Base-by-base conservation (phyloP, 192 early-diverging fungal species). In the Backusella circina region DNA sequence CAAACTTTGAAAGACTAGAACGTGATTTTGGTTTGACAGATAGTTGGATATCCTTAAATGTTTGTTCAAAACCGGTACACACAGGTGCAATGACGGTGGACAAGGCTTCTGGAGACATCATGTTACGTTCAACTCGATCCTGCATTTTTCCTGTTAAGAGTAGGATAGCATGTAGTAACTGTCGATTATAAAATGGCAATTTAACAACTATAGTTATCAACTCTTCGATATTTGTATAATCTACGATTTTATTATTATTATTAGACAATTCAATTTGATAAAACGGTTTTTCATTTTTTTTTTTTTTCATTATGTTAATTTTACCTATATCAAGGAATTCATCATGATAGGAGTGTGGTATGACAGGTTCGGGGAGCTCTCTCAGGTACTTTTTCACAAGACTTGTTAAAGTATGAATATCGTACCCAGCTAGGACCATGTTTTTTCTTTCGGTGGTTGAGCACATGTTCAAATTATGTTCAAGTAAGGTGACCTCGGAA, bases 91-190 rank as follows among this genome's bases (percentile, higher is more conserved):
- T 54, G 0, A 80, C 75, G 15, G 75, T 61, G 18, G 79, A 75
- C 23, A 80, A 39, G 13, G 79, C 79, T 65, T 80, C 79, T 3
- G 75, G 79, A 38, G 76, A 76, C 79, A 80, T 80, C 35, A 67
- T 44, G 32, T 80, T 80, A 10, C 54, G 57, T 6, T 73, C 44
- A 8, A 35, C 37, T 33, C 51, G 67, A 10, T 67, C 38, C 44
- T 73, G 70, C 4, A 80, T 65, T 30, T 39, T 32, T 3, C 71
- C 50, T 1, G 51, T 67, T 16, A 80, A 18, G 8, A 76, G 54
- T n/a, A 80, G 37, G 38, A 80, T 54, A 31, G 69, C 76, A 9
- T 70, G 75, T 38, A 80, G 7, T 23, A 80, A 21, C n/a, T 80
- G 75, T 44, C 66, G 57, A 73, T 80, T 75, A 9, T 75, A 67